These are phyloP conservation scores for Globisporangium yorkense DNA, from an alignment of 352 stramenopile genomes.

Conservation along the genomic window DNA sequence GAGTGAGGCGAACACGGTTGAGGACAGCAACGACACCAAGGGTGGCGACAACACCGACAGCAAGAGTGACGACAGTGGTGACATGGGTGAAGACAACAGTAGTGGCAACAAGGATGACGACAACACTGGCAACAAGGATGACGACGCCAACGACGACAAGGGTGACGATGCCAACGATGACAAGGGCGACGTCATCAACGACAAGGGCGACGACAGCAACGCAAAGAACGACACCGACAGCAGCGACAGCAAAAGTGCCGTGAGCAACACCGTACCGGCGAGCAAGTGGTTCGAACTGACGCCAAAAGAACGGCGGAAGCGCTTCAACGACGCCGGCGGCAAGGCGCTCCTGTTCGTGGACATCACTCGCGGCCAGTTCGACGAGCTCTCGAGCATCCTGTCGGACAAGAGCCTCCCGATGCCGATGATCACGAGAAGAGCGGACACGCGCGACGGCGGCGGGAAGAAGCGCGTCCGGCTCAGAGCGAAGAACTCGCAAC, in stretches of 20 bases:
- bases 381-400: neutral
- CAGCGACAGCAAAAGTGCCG: neutral
- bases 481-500: neutral
- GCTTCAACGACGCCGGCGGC: constrained; percentile 1
- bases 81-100: neutral
- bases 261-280: neutral
- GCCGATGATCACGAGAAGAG: neutral
- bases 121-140: neutral
- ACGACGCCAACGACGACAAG: neutral
- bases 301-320: neutral
- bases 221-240: neutral
- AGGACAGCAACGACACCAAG: neutral
- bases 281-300: neutral
- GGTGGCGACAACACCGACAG: neutral
- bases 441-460: neutral
- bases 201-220: neutral
- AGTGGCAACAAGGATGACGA: neutral
- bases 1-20: neutral
- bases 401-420: neutral
- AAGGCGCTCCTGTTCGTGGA: constrained; percentile 1
- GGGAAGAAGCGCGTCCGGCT: neutral
- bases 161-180: neutral
- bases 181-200: neutral
- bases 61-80: neutral
- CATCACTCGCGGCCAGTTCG: constrained; percentile 1